Evolutionary conservation across 1,139 yeast genomes (phyloP).

Genomic region (Diutina sp.): DNA sequence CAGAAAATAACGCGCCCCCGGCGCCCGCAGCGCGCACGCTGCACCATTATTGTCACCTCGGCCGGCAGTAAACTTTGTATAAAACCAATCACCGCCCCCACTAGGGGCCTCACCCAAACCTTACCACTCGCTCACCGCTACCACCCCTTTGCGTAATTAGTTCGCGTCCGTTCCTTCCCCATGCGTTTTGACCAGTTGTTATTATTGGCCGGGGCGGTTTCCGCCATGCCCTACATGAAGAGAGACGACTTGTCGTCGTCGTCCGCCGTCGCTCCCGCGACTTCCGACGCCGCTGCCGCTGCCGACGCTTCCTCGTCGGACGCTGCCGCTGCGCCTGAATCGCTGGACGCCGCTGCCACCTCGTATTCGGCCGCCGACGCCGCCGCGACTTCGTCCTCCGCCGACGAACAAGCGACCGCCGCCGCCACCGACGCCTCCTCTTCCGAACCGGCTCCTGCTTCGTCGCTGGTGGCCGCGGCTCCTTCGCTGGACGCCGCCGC

Average conservation of each 20-base stretch:
- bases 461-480: background rate
- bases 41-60: background rate
- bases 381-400: background rate
- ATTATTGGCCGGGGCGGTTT: conserved; percentile 1
- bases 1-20: background rate
- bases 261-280: background rate
- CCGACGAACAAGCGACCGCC: background rate
- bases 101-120: background rate
- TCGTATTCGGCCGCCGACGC: background rate
- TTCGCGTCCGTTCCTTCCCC: conserved; percentile 1
- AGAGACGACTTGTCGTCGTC: background rate
- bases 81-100: background rate
- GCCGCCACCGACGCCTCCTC: background rate
- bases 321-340: background rate
- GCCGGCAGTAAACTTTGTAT: background rate
- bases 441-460: background rate
- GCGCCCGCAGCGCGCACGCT: background rate
- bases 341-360: background rate
- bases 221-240: background rate
- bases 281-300: background rate
- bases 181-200: background rate
- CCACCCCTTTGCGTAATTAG: background rate
- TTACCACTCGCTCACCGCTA: background rate
- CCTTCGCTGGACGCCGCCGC: background rate
- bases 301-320: background rate